phyloP scores from a whole-genome alignment of 257 asterid genomes.

The Leptodermis oblonga region DNA sequence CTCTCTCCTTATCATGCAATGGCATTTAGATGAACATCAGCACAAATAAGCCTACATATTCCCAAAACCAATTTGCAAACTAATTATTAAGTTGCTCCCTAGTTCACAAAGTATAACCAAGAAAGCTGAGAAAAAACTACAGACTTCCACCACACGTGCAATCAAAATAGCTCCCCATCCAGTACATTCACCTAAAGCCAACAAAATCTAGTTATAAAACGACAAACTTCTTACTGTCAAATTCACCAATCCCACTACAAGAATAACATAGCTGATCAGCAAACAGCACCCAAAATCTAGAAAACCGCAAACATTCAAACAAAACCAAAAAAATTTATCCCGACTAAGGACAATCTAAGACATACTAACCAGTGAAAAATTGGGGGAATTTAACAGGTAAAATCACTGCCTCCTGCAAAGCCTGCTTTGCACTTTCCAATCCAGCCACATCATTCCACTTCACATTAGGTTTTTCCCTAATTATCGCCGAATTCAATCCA shows the following conservation, averaged over 20 bases:
- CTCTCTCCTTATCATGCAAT: neutral
- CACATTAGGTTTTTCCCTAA: slow-evolving; percentile 93
- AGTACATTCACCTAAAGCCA: too few species aligned
- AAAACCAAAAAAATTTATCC: neutral
- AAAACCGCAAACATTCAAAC: neutral
- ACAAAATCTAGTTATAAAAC: too few species aligned
- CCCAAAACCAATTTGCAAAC: neutral
- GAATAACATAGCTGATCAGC: slow-evolving; percentile 2
- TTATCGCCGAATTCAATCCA: slow-evolving; percentile 85
- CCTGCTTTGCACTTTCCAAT: slow-evolving; percentile 96
- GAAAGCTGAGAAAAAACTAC: neutral
- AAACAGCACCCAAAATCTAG: neutral
- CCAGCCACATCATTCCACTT: slow-evolving; percentile 99
- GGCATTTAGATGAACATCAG: neutral
- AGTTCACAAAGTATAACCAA: neutral
- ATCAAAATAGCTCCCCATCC: neutral
- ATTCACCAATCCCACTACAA: neutral
- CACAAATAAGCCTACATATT: neutral
- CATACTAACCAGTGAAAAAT: slow-evolving; percentile 73
- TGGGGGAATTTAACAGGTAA: slow-evolving; percentile 97
- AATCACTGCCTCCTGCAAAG: slow-evolving; percentile 96
- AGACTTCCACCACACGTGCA: neutral
- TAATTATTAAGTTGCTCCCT: neutral
- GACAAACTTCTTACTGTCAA: slow-evolving; percentile 2
- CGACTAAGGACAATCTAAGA: neutral